Base-by-base conservation (phyloP, 768 basidiomycete species). In the Botryobasidium botryosum region DNA sequence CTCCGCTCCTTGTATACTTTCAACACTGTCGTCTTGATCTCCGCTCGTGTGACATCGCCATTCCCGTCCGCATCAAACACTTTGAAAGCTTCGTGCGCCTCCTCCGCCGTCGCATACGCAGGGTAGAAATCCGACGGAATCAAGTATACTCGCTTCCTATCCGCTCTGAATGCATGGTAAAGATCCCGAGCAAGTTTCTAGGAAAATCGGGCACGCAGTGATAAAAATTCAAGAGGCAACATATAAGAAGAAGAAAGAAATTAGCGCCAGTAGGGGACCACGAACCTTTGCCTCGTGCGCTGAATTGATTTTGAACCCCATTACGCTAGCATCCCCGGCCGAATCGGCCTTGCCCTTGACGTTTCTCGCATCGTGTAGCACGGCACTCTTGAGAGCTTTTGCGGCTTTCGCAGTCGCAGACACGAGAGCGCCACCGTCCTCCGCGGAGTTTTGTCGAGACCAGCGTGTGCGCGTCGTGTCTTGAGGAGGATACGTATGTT, bases 1-100 rank as follows among this genome's bases (percentile, higher is more conserved):
- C 80, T 70, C 2, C 82, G 74, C 56, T 86, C 82, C 57, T 77
- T 80, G 66, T 85, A 86, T 10, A 79, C 68, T 55, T 69, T 74
- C 48, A 83, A 60, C 21, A 83, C 56, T 24, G 68, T 69, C 23
- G 70, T 64, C 61, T 82, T 85, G 56, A 86, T 69, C 58, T 86
- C 82, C n/a, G 71, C 64, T 29, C 75, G 72, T 12, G 77, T 75
- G 45, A 84, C 66, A 55, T 86, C 82, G 6, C 79, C 79, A 50
- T 85, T 81, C 55, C 71, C 68, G 56, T 86, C 83, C 52, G 66
- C 69, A 59, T 84, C 80, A 53, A 84, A 79, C 32, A 83, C 69
- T 40, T 69, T 69, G 66, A 86, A 86, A 2, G 81, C 83, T 8
- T 65, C 66, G 47, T 72, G 64, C 12, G 80, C 77, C 18, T 68